A percentile compares a stretch with the other conserved stretches of the same genome.
These are phyloP conservation scores for Cerioporus squamosus DNA, from an alignment of 1,284 basidiomycete species.

Conservation along the genomic window DNA sequence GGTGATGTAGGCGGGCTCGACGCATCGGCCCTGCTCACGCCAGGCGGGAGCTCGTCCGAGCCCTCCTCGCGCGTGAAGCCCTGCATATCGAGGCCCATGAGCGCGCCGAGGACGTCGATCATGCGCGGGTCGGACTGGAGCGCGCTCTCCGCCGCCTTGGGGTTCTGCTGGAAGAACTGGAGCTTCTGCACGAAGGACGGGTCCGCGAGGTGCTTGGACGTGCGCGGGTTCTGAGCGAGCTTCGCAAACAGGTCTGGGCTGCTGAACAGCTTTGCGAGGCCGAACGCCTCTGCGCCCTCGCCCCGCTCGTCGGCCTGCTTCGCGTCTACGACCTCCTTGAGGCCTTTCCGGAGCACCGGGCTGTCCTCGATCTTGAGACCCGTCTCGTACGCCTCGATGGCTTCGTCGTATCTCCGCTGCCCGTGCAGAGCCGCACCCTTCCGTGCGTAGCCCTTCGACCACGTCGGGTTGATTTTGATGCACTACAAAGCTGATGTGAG, in stretches of 20 bases:
- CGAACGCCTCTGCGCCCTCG: conserved; percentile 50
- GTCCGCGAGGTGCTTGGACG: conserved; percentile 83
- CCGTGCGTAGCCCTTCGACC: conserved; percentile 91
- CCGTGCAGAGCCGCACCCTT: conserved; percentile 97
- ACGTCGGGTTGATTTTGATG: conserved; percentile 80
- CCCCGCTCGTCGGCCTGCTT: conserved; percentile 52
- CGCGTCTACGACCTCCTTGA: conserved; percentile 85
- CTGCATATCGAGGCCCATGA: conserved; percentile 94
- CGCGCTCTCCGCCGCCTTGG: conserved; percentile 54
- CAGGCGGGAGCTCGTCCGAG: conserved; percentile 79
- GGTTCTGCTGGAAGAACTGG: conserved; percentile 63
- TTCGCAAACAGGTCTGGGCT: conserved; percentile 87
- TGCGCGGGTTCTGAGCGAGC: conserved; percentile 87
- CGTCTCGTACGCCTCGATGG: conserved; percentile 80
- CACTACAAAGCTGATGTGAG: conserved; percentile 47
- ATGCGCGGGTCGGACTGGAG: conserved; percentile 80
- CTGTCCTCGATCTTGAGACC: conserved; percentile 86
- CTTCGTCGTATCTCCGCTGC: conserved; percentile 77
- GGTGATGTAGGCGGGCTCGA: conserved; percentile 37
- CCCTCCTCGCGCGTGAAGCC: conserved; percentile 87
- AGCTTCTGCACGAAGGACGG: conserved; percentile 80
- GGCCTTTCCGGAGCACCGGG: conserved; percentile 83
- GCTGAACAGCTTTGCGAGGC: conserved; percentile 81
- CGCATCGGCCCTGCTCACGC: conserved; percentile 37
- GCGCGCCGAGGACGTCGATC: conserved; percentile 91